These are phyloP conservation scores for Rhododendron mucronatum DNA, from an alignment of 148 eudicot genomes.

Conservation along the genomic window DNA sequence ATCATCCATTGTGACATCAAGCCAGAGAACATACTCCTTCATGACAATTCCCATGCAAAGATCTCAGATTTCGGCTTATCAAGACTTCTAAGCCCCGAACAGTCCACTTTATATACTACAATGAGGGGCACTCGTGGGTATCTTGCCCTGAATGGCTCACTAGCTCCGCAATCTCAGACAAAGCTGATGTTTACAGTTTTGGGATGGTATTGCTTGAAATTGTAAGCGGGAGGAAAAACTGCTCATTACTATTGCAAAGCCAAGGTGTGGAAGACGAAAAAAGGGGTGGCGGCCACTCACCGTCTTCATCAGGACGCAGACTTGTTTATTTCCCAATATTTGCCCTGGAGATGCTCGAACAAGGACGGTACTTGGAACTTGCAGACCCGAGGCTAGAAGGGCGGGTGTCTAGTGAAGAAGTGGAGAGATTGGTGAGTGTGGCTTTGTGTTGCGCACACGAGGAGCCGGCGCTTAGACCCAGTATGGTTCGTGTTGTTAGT, in stretches of 20 bases:
- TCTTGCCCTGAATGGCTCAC: slow-evolving; percentile 71
- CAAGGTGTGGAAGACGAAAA: slow-evolving; percentile 43
- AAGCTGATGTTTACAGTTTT: slow-evolving; percentile 80
- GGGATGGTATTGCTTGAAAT: slow-evolving; percentile 59
- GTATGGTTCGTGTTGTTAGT: slow-evolving; percentile 53
- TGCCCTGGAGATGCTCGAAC: too few species aligned
- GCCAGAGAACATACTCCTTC: slow-evolving; percentile 80
- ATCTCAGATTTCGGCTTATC: slow-evolving; percentile 87
- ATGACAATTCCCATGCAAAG: slow-evolving; percentile 52
- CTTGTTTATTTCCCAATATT: background rate
- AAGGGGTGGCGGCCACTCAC: slow-evolving; percentile 26
- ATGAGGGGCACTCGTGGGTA: slow-evolving; percentile 63
- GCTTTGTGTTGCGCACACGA: slow-evolving; percentile 45
- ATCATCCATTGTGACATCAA: slow-evolving; percentile 85
- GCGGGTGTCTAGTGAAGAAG: slow-evolving; percentile 51
- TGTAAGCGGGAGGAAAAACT: slow-evolving; percentile 60
- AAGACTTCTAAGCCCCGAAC: slow-evolving; percentile 64
- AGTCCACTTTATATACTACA: slow-evolving; percentile 69
- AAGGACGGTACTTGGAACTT: slow-evolving; percentile 33
- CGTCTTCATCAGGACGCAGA: slow-evolving; percentile 28
- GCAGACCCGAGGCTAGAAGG: slow-evolving; percentile 63
- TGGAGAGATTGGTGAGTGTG: slow-evolving; percentile 59
- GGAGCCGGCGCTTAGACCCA: slow-evolving; percentile 37
- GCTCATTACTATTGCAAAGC: slow-evolving; percentile 30
- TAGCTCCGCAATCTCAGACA: slow-evolving; percentile 72